Conservation (phyloP, 208 protist species). For the Novymonas esmeraldas region DNA sequence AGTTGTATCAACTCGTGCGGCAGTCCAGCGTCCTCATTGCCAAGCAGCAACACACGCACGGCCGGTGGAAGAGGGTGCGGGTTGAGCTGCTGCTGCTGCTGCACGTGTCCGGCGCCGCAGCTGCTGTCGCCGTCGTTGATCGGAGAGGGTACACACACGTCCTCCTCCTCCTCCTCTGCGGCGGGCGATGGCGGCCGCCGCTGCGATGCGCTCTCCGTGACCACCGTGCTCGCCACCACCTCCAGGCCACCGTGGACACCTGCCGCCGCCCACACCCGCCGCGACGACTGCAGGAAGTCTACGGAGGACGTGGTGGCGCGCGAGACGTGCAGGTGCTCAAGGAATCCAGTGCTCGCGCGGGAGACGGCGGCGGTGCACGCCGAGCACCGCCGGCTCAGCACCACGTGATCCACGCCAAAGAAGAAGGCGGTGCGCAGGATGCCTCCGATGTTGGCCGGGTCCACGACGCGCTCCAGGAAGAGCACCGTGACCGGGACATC, state of each 20-base stretch:
- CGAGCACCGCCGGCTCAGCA: conserved; percentile 65
- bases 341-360: conserved; percentile 70
- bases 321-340: conserved; percentile 75
- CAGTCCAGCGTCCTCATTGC: conserved; percentile 79
- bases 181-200: neutral
- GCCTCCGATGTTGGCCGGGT: conserved; percentile 77
- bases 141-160: no score
- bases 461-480: conserved; percentile 78
- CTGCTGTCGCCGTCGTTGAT: neutral
- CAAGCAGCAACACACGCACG: conserved; percentile 63
- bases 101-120: neutral
- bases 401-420: conserved; percentile 61
- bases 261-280: neutral
- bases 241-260: conserved; percentile 4
- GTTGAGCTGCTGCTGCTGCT: neutral
- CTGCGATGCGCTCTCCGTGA: neutral
- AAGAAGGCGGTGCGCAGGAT: conserved; percentile 80
- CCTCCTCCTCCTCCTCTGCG: no score
- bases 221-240: conserved; percentile 28
- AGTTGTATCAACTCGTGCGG: conserved; percentile 36
- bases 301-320: conserved; percentile 34
- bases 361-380: conserved; percentile 72
- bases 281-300: conserved; percentile 35
- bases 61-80: neutral
- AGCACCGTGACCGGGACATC: conserved; percentile 30